Conservation (phyloP, 2,329 filamentous ascomycete genomes). For the Myriangium duriaei region DNA sequence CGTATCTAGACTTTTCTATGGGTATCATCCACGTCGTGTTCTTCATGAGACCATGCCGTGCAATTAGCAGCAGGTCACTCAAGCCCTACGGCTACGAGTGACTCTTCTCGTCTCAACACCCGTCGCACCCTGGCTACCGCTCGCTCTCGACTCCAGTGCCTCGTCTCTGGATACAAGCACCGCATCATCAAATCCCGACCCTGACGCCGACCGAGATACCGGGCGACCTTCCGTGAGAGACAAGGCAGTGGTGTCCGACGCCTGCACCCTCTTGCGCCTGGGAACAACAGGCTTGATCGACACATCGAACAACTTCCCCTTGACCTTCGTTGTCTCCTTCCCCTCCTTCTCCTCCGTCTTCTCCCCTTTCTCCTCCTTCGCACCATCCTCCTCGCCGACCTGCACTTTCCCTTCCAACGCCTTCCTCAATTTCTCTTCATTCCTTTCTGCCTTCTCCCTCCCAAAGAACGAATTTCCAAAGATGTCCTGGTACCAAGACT, state of each 20-base stretch:
- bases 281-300: background rate
- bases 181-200: background rate
- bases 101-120: too few relatives aligned
- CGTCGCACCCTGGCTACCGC: too few relatives aligned
- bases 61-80: too few relatives aligned
- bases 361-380: slow-evolving; percentile 1
- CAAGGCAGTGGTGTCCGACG: too few relatives aligned
- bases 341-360: background rate
- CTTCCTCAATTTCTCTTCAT: slow-evolving; percentile 14
- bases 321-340: slow-evolving; percentile 3
- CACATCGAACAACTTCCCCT: slow-evolving; percentile 5
- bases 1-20: too few relatives aligned
- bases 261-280: background rate
- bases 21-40: too few relatives aligned
- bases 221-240: too few relatives aligned
- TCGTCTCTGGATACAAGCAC: background rate
- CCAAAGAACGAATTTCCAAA: slow-evolving; percentile 16
- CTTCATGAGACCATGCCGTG: too few relatives aligned
- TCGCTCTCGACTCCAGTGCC: too few relatives aligned
- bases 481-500: slow-evolving; percentile 10
- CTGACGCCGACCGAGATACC: background rate
- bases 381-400: slow-evolving; percentile 1
- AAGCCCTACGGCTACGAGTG: too few relatives aligned
- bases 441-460: slow-evolving; percentile 17
- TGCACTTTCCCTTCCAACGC: slow-evolving; percentile 10